Conservation (phyloP, 2,329 filamentous ascomycete species). For the Aspergillus thermomutatus region DNA sequence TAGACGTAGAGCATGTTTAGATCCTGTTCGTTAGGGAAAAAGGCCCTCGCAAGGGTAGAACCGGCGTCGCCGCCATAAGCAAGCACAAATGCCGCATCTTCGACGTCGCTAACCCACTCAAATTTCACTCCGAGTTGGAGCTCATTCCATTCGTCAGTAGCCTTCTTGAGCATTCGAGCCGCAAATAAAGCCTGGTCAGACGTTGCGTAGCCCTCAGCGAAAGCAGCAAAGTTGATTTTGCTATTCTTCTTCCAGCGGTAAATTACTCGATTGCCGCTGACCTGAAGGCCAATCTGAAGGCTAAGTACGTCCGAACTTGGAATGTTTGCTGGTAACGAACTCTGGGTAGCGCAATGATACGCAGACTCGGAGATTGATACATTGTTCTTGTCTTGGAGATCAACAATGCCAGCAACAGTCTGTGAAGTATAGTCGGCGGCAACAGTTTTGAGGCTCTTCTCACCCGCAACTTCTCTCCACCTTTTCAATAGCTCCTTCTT, state of each 20-base stretch:
- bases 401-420: background rate
- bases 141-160: conserved; percentile 5
- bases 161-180: conserved; percentile 1
- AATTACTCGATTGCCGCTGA: background rate
- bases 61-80: too few relatives aligned
- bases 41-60: too few relatives aligned
- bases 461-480: too few relatives aligned
- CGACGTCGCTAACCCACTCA: conserved; percentile 1
- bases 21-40: background rate
- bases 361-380: background rate
- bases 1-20: conserved; percentile 7
- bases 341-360: conserved; percentile 2
- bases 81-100: conserved; percentile 3
- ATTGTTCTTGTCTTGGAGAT: background rate
- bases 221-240: conserved; percentile 4
- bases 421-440: background rate
- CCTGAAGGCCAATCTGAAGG: background rate
- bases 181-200: background rate
- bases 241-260: conserved; percentile 2
- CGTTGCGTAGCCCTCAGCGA: conserved; percentile 1
- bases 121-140: conserved; percentile 2
- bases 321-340: background rate
- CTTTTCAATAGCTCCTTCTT: too few relatives aligned
- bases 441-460: background rate
- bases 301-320: background rate